Base-by-base conservation (phyloP, 139 green algal species). In the Picochlorum sp. region DNA sequence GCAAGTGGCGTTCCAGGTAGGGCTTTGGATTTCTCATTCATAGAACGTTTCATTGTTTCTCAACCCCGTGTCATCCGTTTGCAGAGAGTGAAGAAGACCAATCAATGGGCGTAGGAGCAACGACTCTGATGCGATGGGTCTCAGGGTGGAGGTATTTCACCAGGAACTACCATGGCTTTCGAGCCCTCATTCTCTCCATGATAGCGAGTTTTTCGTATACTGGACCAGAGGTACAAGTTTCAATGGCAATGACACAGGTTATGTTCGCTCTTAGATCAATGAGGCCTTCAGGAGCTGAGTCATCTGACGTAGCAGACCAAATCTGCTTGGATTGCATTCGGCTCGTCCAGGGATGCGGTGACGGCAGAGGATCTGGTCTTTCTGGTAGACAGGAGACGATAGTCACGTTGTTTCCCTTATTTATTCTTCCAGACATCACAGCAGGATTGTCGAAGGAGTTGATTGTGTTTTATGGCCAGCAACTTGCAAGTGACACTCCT, bases 361-460 rank as follows among this genome's bases (percentile, higher is more conserved):
- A 31, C 6, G 4, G 21, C 58, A 23, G 6, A 28, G 58, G n/a
- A 50, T 16, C 58, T 18, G 59, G 71, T 57, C 24, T 86, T 34
- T 79, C 82, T 62, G 88, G 83, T 74, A 76, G 84, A 26, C 89
- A 87, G 65, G 44, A 41, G 37, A 49, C 85, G 28, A 60, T 82
- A 45, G 73, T 82, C 45, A 86, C 85, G 57, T 66, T 54, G 8
- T 20, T 81, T 14, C 68, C 84, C 18, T 14, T 85, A 58, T 69
- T 88, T 59, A 63, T 90, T 49, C 61, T 87, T 62, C 73, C 78
- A 11, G 59, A 67, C 26, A 52, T 65, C 55, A 60, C 72, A 51
- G 49, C 14, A 3, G 24, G 16, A 16, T 41, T 50, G 7, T 63
- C 67, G n/a, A n/a, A 23, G 2, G 52, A 44, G 23, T 30, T 81